Percentiles rank a stretch among this genome's conserved stretches.
These are phyloP conservation scores for Aspergillus ellipticus DNA, from an alignment of 495 filamentous ascomycete genomes.

Conservation along the genomic window DNA sequence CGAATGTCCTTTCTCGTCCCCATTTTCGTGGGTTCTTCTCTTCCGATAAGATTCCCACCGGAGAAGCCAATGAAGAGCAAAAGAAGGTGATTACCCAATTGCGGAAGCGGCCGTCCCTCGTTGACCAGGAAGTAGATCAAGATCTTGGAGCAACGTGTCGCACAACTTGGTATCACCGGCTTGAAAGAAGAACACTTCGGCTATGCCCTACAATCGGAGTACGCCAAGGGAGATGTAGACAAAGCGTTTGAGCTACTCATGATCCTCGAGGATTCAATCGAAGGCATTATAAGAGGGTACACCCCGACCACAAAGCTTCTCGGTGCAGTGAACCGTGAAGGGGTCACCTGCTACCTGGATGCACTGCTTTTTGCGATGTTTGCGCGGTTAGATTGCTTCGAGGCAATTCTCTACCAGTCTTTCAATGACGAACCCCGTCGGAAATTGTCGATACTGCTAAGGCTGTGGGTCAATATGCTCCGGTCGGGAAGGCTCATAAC, in stretches of 20 bases:
- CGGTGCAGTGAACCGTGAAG: constrained; percentile 81
- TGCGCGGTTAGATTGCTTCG: constrained; percentile 80
- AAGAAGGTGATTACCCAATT: constrained; percentile 32
- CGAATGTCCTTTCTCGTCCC: constrained; percentile 25
- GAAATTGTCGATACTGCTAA: constrained; percentile 66
- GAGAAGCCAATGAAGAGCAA: constrained; percentile 28
- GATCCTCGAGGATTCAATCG: constrained; percentile 72
- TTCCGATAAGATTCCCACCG: constrained; percentile 15
- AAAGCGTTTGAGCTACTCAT: constrained; percentile 72
- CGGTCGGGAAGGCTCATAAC: constrained; percentile 80
- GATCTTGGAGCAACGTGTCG: constrained; percentile 29
- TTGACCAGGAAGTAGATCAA: constrained; percentile 29
- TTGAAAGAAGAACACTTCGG: constrained; percentile 53
- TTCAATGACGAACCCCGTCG: constrained; percentile 63
- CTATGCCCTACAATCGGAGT: constrained; percentile 63
- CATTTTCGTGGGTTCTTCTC: constrained; percentile 34
- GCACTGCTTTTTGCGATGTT: constrained; percentile 97
- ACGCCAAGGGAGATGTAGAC: constrained; percentile 65
- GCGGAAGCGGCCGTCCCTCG: neutral
- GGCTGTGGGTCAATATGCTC: constrained; percentile 91
- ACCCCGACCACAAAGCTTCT: constrained; percentile 65
- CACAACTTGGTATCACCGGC: constrained; percentile 31
- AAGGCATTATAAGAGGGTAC: constrained; percentile 74
- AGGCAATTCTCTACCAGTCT: constrained; percentile 76
- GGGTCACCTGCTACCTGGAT: constrained; percentile 89